Evolutionary conservation across 179 eudicot species (phyloP).

Genomic region (Spergularia azorica): DNA sequence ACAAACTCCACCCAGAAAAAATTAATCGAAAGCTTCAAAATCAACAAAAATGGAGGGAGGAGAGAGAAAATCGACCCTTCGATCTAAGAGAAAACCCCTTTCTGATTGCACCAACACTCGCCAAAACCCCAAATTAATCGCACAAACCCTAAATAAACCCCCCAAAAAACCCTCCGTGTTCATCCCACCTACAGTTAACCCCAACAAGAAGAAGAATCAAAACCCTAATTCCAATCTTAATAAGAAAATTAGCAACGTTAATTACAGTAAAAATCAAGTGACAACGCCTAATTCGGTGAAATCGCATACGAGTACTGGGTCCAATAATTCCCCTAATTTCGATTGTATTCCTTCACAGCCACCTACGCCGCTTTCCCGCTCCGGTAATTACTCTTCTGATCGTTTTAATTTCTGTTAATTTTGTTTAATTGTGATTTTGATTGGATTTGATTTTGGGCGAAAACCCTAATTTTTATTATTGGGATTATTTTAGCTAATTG

Average conservation of each 20-base stretch:
- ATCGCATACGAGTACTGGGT: slow-evolving; percentile 33
- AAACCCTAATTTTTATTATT: neutral
- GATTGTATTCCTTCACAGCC: slow-evolving; percentile 11
- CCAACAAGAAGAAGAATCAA: slow-evolving; percentile 1
- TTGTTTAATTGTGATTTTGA: neutral
- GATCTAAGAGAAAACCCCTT: slow-evolving; percentile 41
- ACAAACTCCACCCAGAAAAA: neutral
- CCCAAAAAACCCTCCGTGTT: slow-evolving; percentile 10
- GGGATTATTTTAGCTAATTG: neutral
- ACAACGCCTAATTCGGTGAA: slow-evolving; percentile 18
- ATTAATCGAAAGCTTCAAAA: neutral
- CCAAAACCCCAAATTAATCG: slow-evolving; percentile 18
- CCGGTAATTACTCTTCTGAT: slow-evolving; percentile 22
- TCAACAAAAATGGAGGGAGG: slow-evolving; percentile 30
- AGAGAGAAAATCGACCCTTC: slow-evolving; percentile 17
- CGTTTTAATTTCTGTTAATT: neutral
- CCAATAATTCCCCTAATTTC: slow-evolving; percentile 22
- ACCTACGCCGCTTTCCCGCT: slow-evolving; percentile 22
- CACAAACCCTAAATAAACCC: slow-evolving; percentile 18
- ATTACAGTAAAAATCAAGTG: neutral
- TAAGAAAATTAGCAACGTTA: neutral
- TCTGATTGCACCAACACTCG: slow-evolving; percentile 43
- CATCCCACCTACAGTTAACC: neutral
- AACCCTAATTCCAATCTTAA: neutral
- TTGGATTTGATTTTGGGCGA: neutral